Evolutionary conservation across 352 stramenopile species (phyloP), one percentile per base, ranked within the genome.

Genomic region (Pythium angustatum): DNA sequence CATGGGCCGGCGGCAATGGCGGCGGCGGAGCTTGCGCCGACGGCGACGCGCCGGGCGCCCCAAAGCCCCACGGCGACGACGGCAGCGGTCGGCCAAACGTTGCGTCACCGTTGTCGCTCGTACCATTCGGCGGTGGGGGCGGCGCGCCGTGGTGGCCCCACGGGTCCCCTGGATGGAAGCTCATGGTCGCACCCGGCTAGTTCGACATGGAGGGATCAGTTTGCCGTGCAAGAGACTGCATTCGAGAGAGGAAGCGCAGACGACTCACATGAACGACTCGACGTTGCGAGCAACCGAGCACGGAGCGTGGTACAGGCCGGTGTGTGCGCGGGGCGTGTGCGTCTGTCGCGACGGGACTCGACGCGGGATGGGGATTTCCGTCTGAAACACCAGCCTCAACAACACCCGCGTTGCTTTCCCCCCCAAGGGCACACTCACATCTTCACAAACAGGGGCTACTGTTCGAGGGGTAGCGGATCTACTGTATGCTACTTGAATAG

Each of bases 151-250:
- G 52, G 14, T 38, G 47, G 51, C 61, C 61, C 61, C 61, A 68
- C 33, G 52, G 61, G 26, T 68, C 61, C n/a, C 52, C 61, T 21
- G 62, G 61, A 34, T 68, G 61, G 52, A 68, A 68, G 52, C 61
- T 68, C 61, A 68, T 68, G 6, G 21, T 49, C 31, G 17, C 26
- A 19, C 30, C 12, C 21, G 33, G 12, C 50, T 49, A 38, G 15
- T 26, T 21, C 7, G 40, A 15, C 36, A 11, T 21, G 38, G 8
- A 54, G 11, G 12, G 26, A 44, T 54, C 38, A 60, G 48, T 19
- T 43, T 41, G 38, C 12, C n/a, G 3, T 5, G 30, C 30, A 41
- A 30, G 10, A 60, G 26, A 38, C 41, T 36, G 53, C 34, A 30
- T 45, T 34, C 21, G 50, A 55, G 30, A 61, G 38, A 52, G 59